These are phyloP conservation scores for Pleurotus platypus DNA, from an alignment of 768 basidiomycete genomes.

Conservation along the genomic window DNA sequence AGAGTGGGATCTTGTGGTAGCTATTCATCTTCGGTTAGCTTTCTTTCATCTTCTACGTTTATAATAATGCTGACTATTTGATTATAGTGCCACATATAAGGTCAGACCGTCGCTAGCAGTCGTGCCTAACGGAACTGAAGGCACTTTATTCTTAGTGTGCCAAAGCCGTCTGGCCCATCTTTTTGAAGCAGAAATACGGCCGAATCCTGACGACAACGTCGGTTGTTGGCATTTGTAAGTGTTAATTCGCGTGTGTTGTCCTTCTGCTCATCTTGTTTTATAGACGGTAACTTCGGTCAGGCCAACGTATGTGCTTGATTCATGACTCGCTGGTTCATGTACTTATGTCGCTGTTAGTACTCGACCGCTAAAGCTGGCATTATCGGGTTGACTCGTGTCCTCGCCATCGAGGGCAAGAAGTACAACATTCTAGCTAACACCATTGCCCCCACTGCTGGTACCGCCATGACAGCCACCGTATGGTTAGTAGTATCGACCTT, in stretches of 20 bases:
- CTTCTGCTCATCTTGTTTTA: background rate
- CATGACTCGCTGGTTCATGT: slow-evolving; percentile 4
- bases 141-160: slow-evolving; percentile 51
- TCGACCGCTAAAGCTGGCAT: slow-evolving; percentile 92
- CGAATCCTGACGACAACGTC: slow-evolving; percentile 94
- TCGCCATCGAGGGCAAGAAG: slow-evolving; percentile 88
- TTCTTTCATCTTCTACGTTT: background rate
- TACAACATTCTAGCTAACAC: slow-evolving; percentile 89
- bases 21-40: slow-evolving; percentile 72
- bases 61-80: slow-evolving; percentile 5
- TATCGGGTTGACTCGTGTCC: slow-evolving; percentile 83
- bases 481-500: slow-evolving; percentile 41
- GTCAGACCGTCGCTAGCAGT: slow-evolving; percentile 27
- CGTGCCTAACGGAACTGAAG: too few species aligned
- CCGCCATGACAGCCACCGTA: slow-evolving; percentile 86
- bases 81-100: slow-evolving; percentile 77
- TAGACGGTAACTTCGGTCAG: slow-evolving; percentile 95
- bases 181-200: slow-evolving; percentile 95
- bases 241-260: background rate
- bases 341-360: slow-evolving; percentile 45
- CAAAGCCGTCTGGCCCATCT: slow-evolving; percentile 94
- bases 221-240: slow-evolving; percentile 87
- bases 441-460: slow-evolving; percentile 85
- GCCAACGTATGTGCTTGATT: slow-evolving; percentile 58
- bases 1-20: slow-evolving; percentile 93